phyloP scores from a whole-genome alignment of 345 rosid species.

The Mallotus nudiflorus region DNA sequence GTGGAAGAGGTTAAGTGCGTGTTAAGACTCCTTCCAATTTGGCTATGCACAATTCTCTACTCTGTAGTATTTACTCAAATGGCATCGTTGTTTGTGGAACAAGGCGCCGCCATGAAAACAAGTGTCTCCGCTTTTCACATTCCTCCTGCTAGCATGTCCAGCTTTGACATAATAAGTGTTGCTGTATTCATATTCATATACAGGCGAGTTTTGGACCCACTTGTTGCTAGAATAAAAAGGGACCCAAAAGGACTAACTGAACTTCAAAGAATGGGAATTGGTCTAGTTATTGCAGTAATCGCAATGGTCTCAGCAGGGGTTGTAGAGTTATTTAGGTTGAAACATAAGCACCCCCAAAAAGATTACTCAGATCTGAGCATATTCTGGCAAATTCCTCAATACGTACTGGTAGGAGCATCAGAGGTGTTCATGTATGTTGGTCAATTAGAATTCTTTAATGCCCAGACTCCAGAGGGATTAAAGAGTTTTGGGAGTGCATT shows the following conservation, averaged over 20 bases:
- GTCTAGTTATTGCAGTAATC: conserved; percentile 26
- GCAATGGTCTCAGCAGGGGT: conserved; percentile 32
- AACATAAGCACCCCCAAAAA: conserved; percentile 2
- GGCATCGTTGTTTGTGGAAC: conserved; percentile 36
- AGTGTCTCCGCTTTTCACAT: conserved; percentile 22
- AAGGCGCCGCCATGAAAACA: conserved; percentile 34
- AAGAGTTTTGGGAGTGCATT: conserved; percentile 39
- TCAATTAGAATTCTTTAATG: conserved; percentile 35
- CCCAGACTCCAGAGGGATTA: conserved; percentile 35
- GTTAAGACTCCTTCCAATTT: conserved; percentile 29
- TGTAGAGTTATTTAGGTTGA: conserved; percentile 27
- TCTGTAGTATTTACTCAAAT: conserved; percentile 35
- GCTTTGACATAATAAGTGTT: conserved; percentile 30
- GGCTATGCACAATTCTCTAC: conserved; percentile 37
- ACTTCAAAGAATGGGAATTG: conserved; percentile 37
- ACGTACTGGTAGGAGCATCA: conserved; percentile 34
- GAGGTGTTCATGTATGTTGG: conserved; percentile 42
- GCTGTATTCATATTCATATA: conserved; percentile 28
- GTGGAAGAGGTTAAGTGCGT: conserved; percentile 37
- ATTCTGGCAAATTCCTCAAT: conserved; percentile 36
- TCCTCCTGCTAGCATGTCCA: conserved; percentile 35
- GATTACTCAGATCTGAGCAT: conserved; percentile 29
- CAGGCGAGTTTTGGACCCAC: conserved; percentile 21
- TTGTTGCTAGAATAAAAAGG: conserved; percentile 14
- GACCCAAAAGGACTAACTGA: conserved; percentile 24